These are phyloP conservation scores for Aspergillus mulundensis DNA, from an alignment of 495 filamentous ascomycete species.

Conservation along the genomic window DNA sequence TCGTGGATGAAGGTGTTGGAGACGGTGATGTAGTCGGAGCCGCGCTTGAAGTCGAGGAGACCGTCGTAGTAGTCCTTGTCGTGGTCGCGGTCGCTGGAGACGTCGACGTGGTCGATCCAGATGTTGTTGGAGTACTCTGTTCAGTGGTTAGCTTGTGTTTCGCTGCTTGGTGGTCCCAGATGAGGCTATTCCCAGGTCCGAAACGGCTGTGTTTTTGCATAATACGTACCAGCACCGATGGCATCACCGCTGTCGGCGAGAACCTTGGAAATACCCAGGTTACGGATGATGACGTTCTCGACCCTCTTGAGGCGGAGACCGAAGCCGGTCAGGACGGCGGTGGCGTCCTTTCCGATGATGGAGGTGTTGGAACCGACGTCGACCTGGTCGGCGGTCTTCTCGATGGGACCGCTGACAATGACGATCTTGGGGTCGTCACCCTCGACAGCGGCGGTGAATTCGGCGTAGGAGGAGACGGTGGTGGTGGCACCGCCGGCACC, in stretches of 20 bases:
- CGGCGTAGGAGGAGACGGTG: slow-evolving; percentile 54
- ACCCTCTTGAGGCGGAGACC: slow-evolving; percentile 42
- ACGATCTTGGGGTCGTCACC: slow-evolving; percentile 45
- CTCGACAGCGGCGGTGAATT: slow-evolving; percentile 46
- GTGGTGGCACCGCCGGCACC: slow-evolving; percentile 55
- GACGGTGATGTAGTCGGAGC: slow-evolving; percentile 48
- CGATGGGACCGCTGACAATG: slow-evolving; percentile 45
- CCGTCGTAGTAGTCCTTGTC: slow-evolving; percentile 69
- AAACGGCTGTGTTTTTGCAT: no score
- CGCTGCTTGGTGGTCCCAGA: background rate
- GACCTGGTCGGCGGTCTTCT: slow-evolving; percentile 36
- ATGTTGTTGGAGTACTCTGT: slow-evolving; percentile 51
- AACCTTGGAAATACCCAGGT: slow-evolving; percentile 58
- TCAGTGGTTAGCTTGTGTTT: background rate
- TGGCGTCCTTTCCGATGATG: slow-evolving; percentile 44
- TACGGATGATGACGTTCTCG: slow-evolving; percentile 60
- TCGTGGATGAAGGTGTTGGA: slow-evolving; percentile 52
- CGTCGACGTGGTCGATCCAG: slow-evolving; percentile 67
- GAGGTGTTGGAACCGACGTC: slow-evolving; percentile 52
- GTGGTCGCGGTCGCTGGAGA: slow-evolving; percentile 51
- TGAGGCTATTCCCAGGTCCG: background rate
- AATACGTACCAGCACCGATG: slow-evolving; percentile 47
- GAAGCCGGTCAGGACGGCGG: slow-evolving; percentile 28
- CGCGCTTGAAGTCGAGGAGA: slow-evolving; percentile 53
- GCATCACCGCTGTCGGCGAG: slow-evolving; percentile 56